Percentiles rank a stretch among this genome's conserved stretches.
Evolutionary conservation across 345 rosid species (phyloP).

Genomic region (Noccaea caerulescens): DNA sequence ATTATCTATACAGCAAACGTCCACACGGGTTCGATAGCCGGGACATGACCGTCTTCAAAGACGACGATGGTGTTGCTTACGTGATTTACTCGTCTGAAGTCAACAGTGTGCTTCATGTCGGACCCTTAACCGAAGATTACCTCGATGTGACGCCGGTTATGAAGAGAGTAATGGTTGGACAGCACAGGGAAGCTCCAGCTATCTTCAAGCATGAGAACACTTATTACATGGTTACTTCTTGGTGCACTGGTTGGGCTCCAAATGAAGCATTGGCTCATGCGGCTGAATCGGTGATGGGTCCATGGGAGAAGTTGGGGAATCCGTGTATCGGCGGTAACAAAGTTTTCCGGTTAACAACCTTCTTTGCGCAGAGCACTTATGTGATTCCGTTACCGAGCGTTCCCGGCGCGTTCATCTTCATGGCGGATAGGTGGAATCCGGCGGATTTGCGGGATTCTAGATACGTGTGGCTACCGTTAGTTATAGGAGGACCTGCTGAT

Average conservation of each 20-base stretch:
- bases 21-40: conserved; percentile 91
- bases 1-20: conserved; percentile 69
- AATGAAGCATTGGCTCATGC: conserved; percentile 89
- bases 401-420: conserved; percentile 73
- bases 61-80: conserved; percentile 77
- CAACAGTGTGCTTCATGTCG: conserved; percentile 90
- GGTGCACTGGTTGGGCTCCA: conserved; percentile 98
- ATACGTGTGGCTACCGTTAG: conserved; percentile 84
- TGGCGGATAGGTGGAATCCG: conserved; percentile 98
- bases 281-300: conserved; percentile 85
- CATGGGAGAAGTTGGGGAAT: conserved; percentile 94
- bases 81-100: conserved; percentile 81
- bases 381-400: conserved; percentile 78
- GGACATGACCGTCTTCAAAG: conserved; percentile 96
- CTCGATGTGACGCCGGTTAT: conserved; percentile 59
- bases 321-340: conserved; percentile 91
- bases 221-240: conserved; percentile 92
- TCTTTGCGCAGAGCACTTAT: conserved; percentile 83
- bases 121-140: conserved; percentile 74
- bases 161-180: conserved; percentile 67
- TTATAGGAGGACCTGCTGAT: conserved; percentile 81
- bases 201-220: conserved; percentile 73
- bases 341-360: conserved; percentile 66
- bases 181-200: conserved; percentile 93
- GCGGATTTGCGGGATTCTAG: conserved; percentile 86